Base-by-base conservation (phyloP, 2,329 filamentous ascomycete species). In the Neocucurbitaria cava region DNA sequence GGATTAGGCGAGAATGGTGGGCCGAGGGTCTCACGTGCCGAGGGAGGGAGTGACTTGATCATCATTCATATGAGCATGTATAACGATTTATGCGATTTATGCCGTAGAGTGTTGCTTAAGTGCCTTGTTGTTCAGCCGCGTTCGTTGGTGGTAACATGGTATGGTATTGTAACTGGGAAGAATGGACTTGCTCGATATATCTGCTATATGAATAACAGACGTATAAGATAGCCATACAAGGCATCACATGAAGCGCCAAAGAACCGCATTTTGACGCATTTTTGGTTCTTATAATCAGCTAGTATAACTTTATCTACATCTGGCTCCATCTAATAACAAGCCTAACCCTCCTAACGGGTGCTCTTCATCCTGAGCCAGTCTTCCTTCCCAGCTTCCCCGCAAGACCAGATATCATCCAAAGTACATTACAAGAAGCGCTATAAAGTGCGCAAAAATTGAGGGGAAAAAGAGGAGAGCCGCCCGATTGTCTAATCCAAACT, bases 381-480 rank as follows among this genome's bases (percentile, higher is more conserved):
- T 15, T 15, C 20, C n/a, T n/a, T n/a, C n/a, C n/a, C 20, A 23
- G 5, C 7, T 24, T 40, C 20, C 5, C 20, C 21, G 20, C 21
- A 40, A 10, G n/a, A 23, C 7, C 24, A 24, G 13, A 21, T 23
- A 40, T 15, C 20, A 40, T 40, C 20, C 20, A 23, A 40, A 40
- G 38, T 36, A 35, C 18, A 46, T 35, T 46, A 36, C 42, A 45
- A 11, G 17, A 36, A 46, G 43, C 30, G 43, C 15, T n/a, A 35
- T 24, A 21, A 23, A 46, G 17, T 46, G 21, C 28, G 30, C 13
- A 36, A n/a, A n/a, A n/a, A n/a, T n/a, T n/a, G n/a, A 23, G 6
- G 21, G 21, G 24, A 8, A 30, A 17, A 36, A 35, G 43, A 36
- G 18, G 30, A 46, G 18, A 43, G 40, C 40, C 40, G 23, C 40